phyloP scores from a whole-genome alignment of 2,329 filamentous ascomycete genomes.

The Penicillium sp. region DNA sequence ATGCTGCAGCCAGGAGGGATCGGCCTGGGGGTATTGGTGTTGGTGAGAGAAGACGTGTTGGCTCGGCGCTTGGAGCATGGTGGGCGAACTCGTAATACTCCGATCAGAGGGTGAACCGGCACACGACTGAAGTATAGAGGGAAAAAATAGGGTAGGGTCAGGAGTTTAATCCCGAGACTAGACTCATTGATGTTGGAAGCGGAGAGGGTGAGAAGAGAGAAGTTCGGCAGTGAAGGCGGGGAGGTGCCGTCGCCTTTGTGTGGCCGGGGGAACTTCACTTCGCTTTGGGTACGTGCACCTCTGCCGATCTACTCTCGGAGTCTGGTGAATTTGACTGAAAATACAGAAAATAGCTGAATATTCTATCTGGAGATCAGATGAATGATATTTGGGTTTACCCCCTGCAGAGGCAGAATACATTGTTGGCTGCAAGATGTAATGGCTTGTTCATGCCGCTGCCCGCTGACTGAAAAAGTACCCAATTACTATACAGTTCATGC shows the following conservation, averaged over 20 bases:
- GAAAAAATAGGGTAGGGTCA: conserved; percentile 25
- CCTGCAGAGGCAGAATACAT: conserved; percentile 14
- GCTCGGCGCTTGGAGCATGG: conserved; percentile 52
- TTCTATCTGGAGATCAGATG: too few species aligned
- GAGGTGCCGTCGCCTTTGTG: conserved; percentile 20
- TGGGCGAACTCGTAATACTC: conserved; percentile 32
- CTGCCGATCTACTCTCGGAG: too few species aligned
- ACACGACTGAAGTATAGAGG: neutral
- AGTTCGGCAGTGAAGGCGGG: conserved; percentile 18
- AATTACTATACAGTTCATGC: too few species aligned
- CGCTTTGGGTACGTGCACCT: neutral
- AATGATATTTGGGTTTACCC: too few species aligned
- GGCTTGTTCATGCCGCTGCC: conserved; percentile 15
- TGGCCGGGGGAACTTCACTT: conserved; percentile 6
- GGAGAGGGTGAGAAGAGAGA: conserved; percentile 29
- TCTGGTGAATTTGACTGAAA: too few species aligned
- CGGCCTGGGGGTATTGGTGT: conserved; percentile 53
- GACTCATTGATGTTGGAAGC: conserved; percentile 32
- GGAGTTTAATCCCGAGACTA: conserved; percentile 21
- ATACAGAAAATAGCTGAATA: too few species aligned
- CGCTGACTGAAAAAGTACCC: neutral
- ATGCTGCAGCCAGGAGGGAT: conserved; percentile 48
- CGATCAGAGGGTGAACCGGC: conserved; percentile 18
- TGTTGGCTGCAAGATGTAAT: conserved; percentile 20
- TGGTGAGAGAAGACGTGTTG: conserved; percentile 65